Evolutionary conservation across 192 early-diverging fungal genomes (phyloP), one percentile per base, ranked within the genome.

Genomic region (Entrophospora sp.): DNA sequence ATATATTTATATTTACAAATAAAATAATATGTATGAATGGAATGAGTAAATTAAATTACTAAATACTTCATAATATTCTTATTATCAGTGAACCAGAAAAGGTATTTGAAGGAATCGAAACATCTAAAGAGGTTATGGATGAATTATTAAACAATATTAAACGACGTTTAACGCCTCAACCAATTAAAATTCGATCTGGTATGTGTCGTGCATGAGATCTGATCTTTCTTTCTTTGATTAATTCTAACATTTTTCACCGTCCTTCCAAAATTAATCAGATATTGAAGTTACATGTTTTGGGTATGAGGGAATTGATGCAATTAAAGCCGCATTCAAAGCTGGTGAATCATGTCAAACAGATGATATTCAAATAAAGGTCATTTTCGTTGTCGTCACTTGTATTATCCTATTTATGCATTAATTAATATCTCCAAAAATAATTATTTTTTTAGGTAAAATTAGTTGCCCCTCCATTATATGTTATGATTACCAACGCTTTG

Each of bases 281-380:
- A 81, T 99, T 59, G 94, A 96, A 72, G 84, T 95, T 31, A 89
- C 86, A 59, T 97, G 95, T 81, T 91, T 88, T 69, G 90, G 87
- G 60, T 92, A 92, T 69, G 89, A 95, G 75, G 96, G 96, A 66
- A 90, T 99, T 40, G 91, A 96, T 74, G 96, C 94, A 43, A 93
- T 99, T 71, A 92, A 94, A 69, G 79, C 78, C 40, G 94, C 95
- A 9, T 78, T 99, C 57, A 79, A 71, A 67, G 91, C 93, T 34
- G 94, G 92, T 42, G 92, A 96, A 79, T 85, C 78, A 7, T 78
- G 79, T 61, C 89, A 87, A 44, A 91, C 90, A 7, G 81, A 84
- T 30, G 83, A 88, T 43, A 87, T 90, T 8, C 81, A 79, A 27
- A 87, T 96, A 74, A 90, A 88, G 76, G 91, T 74, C 82, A 85